phyloP scores from a whole-genome alignment of 441 rosid species.

The Populus hybrid region DNA sequence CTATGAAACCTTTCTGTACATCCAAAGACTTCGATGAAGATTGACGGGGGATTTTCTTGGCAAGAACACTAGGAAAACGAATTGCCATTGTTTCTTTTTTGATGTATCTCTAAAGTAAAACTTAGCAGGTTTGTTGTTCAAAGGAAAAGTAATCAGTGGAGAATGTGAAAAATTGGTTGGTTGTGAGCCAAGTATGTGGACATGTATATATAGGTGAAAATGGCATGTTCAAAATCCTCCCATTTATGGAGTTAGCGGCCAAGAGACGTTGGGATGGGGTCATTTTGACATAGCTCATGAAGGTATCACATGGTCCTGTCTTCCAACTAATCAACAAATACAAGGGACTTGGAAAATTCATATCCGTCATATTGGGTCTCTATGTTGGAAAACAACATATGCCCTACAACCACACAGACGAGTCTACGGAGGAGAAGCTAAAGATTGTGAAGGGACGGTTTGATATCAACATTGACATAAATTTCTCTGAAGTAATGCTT shows the following conservation, averaged over 20 bases:
- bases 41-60: constrained; percentile 13
- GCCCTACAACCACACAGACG: neutral
- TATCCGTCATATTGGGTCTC: neutral
- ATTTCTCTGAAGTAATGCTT: too few relatives aligned
- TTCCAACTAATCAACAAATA: constrained; percentile 1
- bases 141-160: neutral
- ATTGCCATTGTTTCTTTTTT: constrained; percentile 2
- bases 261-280: neutral
- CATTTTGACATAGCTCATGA: neutral
- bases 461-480: neutral
- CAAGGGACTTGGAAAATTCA: neutral
- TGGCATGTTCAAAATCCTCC: neutral
- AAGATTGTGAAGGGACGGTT: neutral
- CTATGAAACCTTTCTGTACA: constrained; percentile 25
- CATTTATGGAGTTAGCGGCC: neutral
- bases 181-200: neutral
- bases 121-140: neutral
- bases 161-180: neutral
- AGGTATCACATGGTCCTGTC: constrained; percentile 28
- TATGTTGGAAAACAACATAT: constrained; percentile 5
- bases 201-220: neutral
- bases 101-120: too few relatives aligned
- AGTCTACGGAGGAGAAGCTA: neutral
- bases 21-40: neutral
- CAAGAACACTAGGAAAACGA: constrained; percentile 3